phyloP scores from a whole-genome alignment of 1,284 basidiomycete species.

The Hymenochaete sp. region DNA sequence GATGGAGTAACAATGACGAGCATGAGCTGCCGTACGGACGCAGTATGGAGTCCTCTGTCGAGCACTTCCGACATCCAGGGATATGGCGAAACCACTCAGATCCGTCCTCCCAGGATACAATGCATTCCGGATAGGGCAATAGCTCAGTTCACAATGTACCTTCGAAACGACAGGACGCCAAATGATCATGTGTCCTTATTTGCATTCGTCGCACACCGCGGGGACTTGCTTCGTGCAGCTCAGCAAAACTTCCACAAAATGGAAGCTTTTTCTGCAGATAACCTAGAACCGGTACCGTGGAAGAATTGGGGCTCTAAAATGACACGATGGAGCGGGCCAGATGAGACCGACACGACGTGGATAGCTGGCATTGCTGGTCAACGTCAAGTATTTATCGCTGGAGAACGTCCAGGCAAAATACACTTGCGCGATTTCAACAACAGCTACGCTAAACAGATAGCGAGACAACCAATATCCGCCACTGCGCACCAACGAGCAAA shows the following conservation, averaged over 20 bases:
- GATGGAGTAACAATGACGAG: conserved; percentile 13
- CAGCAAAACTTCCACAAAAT: not conserved
- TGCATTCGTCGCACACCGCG: conserved; percentile 32
- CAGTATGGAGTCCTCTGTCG: not conserved
- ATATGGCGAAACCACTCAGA: not conserved
- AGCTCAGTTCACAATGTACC: conserved; percentile 15
- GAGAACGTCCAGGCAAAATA: conserved; percentile 19
- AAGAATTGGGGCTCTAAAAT: conserved; percentile 34
- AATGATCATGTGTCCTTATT: conserved; percentile 26
- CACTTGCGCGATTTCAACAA: conserved; percentile 35
- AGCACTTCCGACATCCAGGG: not conserved
- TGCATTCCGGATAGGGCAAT: conserved; percentile 14
- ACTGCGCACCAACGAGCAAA: conserved; percentile 1
- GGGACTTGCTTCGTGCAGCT: conserved; percentile 21
- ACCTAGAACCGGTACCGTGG: conserved; percentile 28
- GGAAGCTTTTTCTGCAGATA: not conserved
- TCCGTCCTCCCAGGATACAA: not conserved
- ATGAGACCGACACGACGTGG: conserved; percentile 34
- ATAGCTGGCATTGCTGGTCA: conserved; percentile 43
- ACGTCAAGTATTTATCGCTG: conserved; percentile 30
- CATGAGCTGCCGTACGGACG: conserved; percentile 16
- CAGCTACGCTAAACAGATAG: conserved; percentile 3
- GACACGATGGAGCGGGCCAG: conserved; percentile 37
- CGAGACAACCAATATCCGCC: not conserved
- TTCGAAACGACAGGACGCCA: conserved; percentile 5